These are phyloP conservation scores for Candida schatavii DNA, from an alignment of 805 yeast species.

Conservation along the genomic window DNA sequence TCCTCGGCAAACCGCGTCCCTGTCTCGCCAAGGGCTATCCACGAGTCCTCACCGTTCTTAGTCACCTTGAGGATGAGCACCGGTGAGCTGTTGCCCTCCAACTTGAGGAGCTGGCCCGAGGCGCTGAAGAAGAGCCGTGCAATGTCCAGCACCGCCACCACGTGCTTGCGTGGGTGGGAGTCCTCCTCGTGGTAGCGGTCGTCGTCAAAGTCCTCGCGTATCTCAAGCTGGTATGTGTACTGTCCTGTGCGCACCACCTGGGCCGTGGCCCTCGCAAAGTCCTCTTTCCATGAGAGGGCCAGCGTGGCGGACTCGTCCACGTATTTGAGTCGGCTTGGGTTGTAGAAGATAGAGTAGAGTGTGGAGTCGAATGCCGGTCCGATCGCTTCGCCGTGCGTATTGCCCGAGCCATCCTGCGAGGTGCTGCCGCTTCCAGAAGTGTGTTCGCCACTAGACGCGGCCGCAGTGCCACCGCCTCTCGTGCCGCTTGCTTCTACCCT, in stretches of 20 bases:
- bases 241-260: slow-evolving; percentile 22
- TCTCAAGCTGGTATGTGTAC: slow-evolving; percentile 44
- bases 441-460: background rate
- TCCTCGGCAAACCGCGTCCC: slow-evolving; percentile 17
- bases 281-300: slow-evolving; percentile 70
- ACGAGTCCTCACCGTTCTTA: slow-evolving; percentile 15
- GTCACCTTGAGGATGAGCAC: slow-evolving; percentile 59
- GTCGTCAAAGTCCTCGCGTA: slow-evolving; percentile 63
- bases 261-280: slow-evolving; percentile 54
- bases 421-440: background rate
- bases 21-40: slow-evolving; percentile 51
- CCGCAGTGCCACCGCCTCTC: slow-evolving; percentile 9
- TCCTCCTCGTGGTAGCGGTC: slow-evolving; percentile 62
- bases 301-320: slow-evolving; percentile 17
- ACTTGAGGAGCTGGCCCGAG: slow-evolving; percentile 60
- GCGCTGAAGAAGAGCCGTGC: slow-evolving; percentile 63
- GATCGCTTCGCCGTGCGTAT: too few species aligned
- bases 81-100: slow-evolving; percentile 62
- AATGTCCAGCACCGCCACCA: slow-evolving; percentile 40
- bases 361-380: slow-evolving; percentile 63
- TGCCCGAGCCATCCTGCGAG: background rate
- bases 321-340: slow-evolving; percentile 42
- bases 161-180: slow-evolving; percentile 33
- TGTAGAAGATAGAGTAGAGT: slow-evolving; percentile 61
- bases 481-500: slow-evolving; percentile 23